Percentiles rank a stretch among this genome's conserved stretches.
Conservation (phyloP, 148 eudicot species). For the Beta vulgaris region DNA sequence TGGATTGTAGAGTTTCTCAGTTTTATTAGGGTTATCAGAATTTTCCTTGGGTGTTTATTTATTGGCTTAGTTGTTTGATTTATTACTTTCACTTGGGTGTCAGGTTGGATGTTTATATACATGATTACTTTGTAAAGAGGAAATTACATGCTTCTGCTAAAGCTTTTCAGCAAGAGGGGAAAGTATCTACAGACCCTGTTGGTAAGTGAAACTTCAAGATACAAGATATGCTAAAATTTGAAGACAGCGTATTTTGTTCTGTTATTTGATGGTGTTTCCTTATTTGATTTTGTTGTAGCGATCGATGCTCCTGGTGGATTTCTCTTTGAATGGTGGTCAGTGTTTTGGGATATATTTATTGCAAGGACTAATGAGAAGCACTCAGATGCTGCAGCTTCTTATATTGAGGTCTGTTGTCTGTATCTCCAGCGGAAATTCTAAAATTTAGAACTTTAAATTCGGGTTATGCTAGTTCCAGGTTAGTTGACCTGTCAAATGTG, state of each 20-base stretch:
- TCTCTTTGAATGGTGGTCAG: conserved; percentile 57
- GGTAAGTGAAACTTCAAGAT: conserved; percentile 29
- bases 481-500: neutral
- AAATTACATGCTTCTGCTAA: conserved; percentile 49
- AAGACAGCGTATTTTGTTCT: neutral
- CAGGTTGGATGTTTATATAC: conserved; percentile 55
- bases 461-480: neutral
- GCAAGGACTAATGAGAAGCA: conserved; percentile 46
- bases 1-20: neutral
- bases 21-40: conserved; percentile 7
- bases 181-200: conserved; percentile 48
- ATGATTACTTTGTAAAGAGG: conserved; percentile 51
- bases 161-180: conserved; percentile 52
- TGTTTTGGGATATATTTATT: conserved; percentile 52
- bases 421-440: neutral
- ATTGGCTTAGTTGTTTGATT: neutral
- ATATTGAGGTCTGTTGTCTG: conserved; percentile 39
- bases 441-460: neutral
- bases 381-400: conserved; percentile 44
- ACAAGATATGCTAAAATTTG: conserved; percentile 6
- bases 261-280: neutral
- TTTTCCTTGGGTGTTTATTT: neutral
- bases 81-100: conserved; percentile 11
- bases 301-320: conserved; percentile 53
- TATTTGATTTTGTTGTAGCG: conserved; percentile 32